A percentile compares a stretch with the other conserved stretches of the same genome.
Conservation (phyloP, 164 flowering plant genomes). For the Sextonia rubra region DNA sequence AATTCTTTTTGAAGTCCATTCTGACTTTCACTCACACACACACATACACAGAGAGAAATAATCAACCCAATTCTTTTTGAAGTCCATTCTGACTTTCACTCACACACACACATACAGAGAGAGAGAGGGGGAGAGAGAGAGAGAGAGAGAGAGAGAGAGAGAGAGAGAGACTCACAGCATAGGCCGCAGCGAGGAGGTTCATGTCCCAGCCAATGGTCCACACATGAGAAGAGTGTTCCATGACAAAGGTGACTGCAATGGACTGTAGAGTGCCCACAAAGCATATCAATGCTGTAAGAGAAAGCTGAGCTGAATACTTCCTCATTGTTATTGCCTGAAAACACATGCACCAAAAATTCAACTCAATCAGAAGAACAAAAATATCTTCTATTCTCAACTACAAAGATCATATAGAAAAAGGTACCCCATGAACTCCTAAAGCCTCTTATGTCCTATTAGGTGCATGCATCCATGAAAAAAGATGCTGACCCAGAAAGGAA, state of each 20-base stretch:
- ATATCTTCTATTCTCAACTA: background rate
- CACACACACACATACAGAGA: no score
- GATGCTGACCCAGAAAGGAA: background rate
- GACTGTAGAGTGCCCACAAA: conserved; percentile 82
- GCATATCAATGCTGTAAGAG: conserved; percentile 72
- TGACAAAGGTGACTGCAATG: conserved; percentile 71
- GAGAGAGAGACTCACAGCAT: conserved; percentile 57
- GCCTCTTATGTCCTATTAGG: background rate
- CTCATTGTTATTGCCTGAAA: conserved; percentile 58
- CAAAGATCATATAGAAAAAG: background rate
- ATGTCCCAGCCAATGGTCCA: conserved; percentile 90
- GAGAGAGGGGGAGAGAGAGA: conserved; percentile 2
- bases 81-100: no score
- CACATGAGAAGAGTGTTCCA: conserved; percentile 60
- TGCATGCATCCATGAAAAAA: background rate
- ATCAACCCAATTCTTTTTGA: no score
- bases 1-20: no score
- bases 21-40: no score
- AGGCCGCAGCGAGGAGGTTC: conserved; percentile 94
- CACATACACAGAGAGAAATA: no score
- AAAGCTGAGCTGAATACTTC: conserved; percentile 63
- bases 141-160: conserved; percentile 7
- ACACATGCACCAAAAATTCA: background rate
- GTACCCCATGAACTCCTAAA: background rate
- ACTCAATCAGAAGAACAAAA: background rate